Percentiles rank a stretch among this genome's conserved stretches.
These are phyloP conservation scores for Echinochloa phyllopogon DNA, from an alignment of 176 grass and related monocot species.

Conservation along the genomic window DNA sequence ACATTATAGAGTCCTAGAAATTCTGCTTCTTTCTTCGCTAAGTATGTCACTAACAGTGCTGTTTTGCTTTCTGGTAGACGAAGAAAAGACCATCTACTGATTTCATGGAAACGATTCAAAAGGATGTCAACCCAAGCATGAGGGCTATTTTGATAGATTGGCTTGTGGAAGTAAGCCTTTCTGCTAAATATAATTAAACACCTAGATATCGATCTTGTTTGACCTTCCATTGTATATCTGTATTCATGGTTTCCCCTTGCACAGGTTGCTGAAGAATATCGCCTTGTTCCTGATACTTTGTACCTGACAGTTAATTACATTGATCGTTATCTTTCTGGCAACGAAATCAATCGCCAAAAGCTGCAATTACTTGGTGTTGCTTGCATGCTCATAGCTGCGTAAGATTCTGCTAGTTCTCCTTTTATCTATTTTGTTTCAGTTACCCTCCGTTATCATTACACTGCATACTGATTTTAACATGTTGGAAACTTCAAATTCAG, in stretches of 20 bases:
- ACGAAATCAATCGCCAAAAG: slow-evolving; percentile 87
- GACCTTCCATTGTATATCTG: neutral
- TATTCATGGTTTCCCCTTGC: slow-evolving; percentile 12
- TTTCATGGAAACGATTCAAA: slow-evolving; percentile 94
- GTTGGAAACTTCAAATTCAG: slow-evolving; percentile 45
- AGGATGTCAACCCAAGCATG: slow-evolving; percentile 92
- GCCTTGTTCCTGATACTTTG: slow-evolving; percentile 91
- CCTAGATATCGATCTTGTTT: neutral
- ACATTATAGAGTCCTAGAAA: neutral
- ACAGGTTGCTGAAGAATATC: slow-evolving; percentile 97
- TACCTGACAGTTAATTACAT: slow-evolving; percentile 95
- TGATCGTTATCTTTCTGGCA: slow-evolving; percentile 93
- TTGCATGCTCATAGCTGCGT: slow-evolving; percentile 98
- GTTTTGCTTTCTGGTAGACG: slow-evolving; percentile 52
- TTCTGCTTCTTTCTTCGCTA: neutral
- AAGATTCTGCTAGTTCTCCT: slow-evolving; percentile 51
- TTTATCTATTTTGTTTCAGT: neutral
- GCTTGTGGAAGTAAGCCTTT: slow-evolving; percentile 92
- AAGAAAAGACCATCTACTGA: slow-evolving; percentile 83
- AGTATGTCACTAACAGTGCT: slow-evolving; percentile 4
- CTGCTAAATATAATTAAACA: neutral
- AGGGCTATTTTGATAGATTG: slow-evolving; percentile 94
- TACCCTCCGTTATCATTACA: neutral
- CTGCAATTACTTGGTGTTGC: slow-evolving; percentile 97
- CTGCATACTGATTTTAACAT: slow-evolving; percentile 13